Evolutionary conservation across 208 protist genomes (phyloP), one percentile per base, ranked within the genome.

Genomic region (Hexamita inflata): DNA sequence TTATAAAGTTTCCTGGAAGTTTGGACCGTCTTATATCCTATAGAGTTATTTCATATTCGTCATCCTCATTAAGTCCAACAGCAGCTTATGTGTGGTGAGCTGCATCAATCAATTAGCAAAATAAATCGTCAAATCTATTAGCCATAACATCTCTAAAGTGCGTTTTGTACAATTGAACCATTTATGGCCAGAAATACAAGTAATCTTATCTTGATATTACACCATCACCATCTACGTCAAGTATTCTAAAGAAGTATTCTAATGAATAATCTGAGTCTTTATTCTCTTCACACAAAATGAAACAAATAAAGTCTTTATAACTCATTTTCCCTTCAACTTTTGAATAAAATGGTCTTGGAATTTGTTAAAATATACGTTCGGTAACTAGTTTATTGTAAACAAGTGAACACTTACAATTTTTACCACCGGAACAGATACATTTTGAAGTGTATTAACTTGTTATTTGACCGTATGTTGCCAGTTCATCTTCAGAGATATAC

Each of bases 201-300:
- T 76, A 66, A 60, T 81, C 78, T 0, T 45, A 15, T n/a, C 2
- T 41, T 1, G 28, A 58, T n/a, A 81, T 61, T 26, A 73, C 58
- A 28, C 77, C 77, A 57, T 83, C 80, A 9, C 73, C 77, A 58
- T 83, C 78, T 30, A 78, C 24, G 74, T 83, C 80, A 0, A 59
- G 24, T 30, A 81, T n/a, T 29, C 19, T 11, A 62, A 83, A 83
- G 59, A 66, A 81, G 70, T 79, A 83, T n/a, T 53, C 34, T 1
- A 79, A 9, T 28, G 65, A 19, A 19, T 45, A 13, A 4, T 53
- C 15, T 0, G 38, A 30, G 30, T 66, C 49, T 62, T 83, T 83
- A 35, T 83, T 78, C 74, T 83, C 80, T 58, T 83, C 80, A 1
- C 49, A 38, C 1, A 83, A 53, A 9, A 83, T 7, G 60, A 83